Percentiles rank a stretch among this genome's conserved stretches.
phyloP scores from a whole-genome alignment of 148 eudicot genomes.

The Silene uniflora region DNA sequence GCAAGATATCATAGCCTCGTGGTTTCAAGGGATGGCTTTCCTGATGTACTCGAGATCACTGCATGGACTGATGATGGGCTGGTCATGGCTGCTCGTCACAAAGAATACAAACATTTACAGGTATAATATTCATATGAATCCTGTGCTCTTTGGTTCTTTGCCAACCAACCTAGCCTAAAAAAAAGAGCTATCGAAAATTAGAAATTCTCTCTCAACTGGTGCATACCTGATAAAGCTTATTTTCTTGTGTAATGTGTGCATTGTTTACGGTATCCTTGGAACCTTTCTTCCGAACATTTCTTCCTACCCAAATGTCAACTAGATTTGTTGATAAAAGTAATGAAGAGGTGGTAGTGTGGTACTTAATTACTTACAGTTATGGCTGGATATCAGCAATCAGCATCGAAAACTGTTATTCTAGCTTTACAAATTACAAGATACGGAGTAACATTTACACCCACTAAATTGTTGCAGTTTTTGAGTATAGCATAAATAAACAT shows the following conservation, averaged over 20 bases:
- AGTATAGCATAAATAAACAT: too few species aligned
- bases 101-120: slow-evolving; percentile 61
- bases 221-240: background rate
- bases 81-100: slow-evolving; percentile 97
- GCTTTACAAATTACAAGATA: too few species aligned
- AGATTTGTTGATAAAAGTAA: background rate
- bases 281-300: background rate
- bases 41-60: slow-evolving; percentile 84
- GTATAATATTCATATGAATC: slow-evolving; percentile 31
- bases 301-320: background rate
- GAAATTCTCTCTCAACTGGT: slow-evolving; percentile 5
- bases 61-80: slow-evolving; percentile 99
- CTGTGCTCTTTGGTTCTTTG: background rate
- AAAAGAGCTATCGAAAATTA: background rate
- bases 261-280: background rate
- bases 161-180: background rate
- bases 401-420: too few species aligned
- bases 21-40: slow-evolving; percentile 79
- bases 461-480: too few species aligned
- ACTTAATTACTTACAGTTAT: background rate
- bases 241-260: background rate
- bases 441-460: too few species aligned
- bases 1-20: slow-evolving; percentile 99
- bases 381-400: too few species aligned
- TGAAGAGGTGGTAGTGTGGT: background rate